Evolutionary conservation across 805 yeast species (phyloP).

Genomic region (Wickerhamomyces queroliae): DNA sequence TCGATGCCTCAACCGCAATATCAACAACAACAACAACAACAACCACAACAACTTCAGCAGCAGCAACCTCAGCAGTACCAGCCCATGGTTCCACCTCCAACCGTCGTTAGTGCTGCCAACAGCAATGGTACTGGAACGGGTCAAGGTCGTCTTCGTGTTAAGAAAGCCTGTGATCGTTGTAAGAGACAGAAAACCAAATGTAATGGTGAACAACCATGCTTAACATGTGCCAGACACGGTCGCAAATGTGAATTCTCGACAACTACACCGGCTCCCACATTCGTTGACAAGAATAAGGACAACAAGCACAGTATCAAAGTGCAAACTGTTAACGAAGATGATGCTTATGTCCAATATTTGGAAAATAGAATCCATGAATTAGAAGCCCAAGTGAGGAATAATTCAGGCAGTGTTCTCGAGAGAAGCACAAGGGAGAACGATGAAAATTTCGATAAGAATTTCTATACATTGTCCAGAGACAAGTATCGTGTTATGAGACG

Average conservation of each 20-base stretch:
- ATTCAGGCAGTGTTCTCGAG: not conserved
- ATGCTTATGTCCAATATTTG: slow-evolving; percentile 26
- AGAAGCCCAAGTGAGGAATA: slow-evolving; percentile 20
- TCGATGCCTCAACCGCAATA: slow-evolving; percentile 17
- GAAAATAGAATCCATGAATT: slow-evolving; percentile 36
- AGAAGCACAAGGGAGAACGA: slow-evolving; percentile 6
- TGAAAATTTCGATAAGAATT: slow-evolving; percentile 14
- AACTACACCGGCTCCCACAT: not conserved
- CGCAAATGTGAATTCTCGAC: slow-evolving; percentile 8
- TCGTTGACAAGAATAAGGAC: not conserved
- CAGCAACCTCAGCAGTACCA: slow-evolving; percentile 1
- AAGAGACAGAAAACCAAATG: slow-evolving; percentile 52
- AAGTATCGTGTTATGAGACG: slow-evolving; percentile 45
- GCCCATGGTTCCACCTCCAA: no score
- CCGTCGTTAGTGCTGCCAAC: no score
- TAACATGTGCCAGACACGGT: slow-evolving; percentile 29
- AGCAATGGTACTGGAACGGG: no score
- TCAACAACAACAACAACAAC: slow-evolving; percentile 12
- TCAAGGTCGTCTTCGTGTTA: slow-evolving; percentile 27
- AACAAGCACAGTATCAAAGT: not conserved
- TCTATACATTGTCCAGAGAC: slow-evolving; percentile 26
- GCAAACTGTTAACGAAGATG: not conserved
- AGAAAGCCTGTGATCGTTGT: slow-evolving; percentile 52
- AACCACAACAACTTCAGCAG: slow-evolving; percentile 2
- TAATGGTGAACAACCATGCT: slow-evolving; percentile 47